A percentile compares a stretch with the other conserved stretches of the same genome.
Conservation (phyloP, 495 filamentous ascomycete species). For the Penicilliopsis zonata region DNA sequence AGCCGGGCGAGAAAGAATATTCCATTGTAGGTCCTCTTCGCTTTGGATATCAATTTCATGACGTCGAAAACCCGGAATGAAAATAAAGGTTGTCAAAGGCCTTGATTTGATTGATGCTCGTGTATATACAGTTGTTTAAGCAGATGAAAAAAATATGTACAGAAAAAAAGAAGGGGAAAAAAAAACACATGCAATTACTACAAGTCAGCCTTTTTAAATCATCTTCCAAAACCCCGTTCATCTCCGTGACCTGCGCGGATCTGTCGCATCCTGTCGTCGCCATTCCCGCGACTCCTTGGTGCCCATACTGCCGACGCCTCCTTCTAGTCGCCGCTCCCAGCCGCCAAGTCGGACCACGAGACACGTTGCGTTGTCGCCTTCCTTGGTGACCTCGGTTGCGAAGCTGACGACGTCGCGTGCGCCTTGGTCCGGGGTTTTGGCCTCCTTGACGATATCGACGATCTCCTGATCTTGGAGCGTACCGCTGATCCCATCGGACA, state of each 20-base stretch:
- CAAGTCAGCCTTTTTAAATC: constrained; percentile 2
- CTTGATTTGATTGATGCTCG: too few species aligned
- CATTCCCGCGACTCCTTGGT: constrained; percentile 84
- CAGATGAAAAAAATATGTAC: too few species aligned
- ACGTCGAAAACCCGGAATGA: too few species aligned
- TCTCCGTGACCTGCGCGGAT: constrained; percentile 62
- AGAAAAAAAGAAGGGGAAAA: background rate
- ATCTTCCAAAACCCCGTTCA: constrained; percentile 12
- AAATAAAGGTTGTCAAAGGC: too few species aligned
- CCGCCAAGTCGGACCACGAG: constrained; percentile 83
- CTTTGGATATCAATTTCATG: too few species aligned
- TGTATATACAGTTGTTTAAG: too few species aligned
- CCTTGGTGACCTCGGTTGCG: constrained; percentile 68
- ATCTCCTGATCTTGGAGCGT: constrained; percentile 83
- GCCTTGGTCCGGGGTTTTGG: constrained; percentile 76
- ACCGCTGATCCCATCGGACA: constrained; percentile 79
- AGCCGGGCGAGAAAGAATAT: too few species aligned
- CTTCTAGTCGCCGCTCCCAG: constrained; percentile 86
- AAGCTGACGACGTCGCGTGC: constrained; percentile 68
- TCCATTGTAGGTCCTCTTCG: too few species aligned
- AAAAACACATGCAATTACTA: background rate
- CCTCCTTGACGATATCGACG: constrained; percentile 90
- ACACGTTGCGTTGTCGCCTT: constrained; percentile 94
- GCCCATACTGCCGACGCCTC: constrained; percentile 76
- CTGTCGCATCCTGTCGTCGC: constrained; percentile 68